Conservation (phyloP, 129 eudicot genomes). For the Flaveria bidentis region DNA sequence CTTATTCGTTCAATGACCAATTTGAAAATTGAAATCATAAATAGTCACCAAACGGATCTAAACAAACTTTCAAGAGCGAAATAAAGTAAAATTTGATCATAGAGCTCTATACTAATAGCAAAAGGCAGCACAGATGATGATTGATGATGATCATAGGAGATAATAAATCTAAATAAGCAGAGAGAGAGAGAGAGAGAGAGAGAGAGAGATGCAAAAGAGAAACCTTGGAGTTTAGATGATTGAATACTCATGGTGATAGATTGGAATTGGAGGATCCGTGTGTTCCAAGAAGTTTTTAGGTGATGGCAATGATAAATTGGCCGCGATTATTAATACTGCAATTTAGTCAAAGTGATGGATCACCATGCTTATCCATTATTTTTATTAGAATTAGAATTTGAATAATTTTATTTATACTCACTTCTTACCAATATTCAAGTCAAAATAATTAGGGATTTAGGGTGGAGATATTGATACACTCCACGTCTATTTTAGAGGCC, state of each 20-base stretch:
- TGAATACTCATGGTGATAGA: slow-evolving; percentile 49
- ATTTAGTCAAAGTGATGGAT: neutral
- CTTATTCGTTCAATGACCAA: neutral
- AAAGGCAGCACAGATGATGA: neutral
- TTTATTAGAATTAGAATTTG: too few relatives aligned
- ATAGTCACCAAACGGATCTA: neutral
- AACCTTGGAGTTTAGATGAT: slow-evolving; percentile 56
- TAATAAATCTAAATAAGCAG: neutral
- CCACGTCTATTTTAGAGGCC: too few relatives aligned
- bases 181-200: slow-evolving; percentile 3
- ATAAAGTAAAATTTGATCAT: neutral
- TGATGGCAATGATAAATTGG: neutral
- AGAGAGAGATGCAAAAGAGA: neutral
- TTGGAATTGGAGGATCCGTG: slow-evolving; percentile 14
- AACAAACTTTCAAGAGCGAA: neutral
- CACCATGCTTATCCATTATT: neutral
- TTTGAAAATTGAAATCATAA: slow-evolving; percentile 8
- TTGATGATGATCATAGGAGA: neutral
- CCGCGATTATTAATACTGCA: neutral
- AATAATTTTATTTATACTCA: too few relatives aligned
- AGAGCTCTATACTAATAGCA: neutral
- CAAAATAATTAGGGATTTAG: too few relatives aligned
- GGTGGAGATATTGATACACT: too few relatives aligned
- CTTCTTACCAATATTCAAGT: too few relatives aligned
- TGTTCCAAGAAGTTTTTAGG: neutral